These are phyloP conservation scores for Oryza meridionalis DNA, from an alignment of 176 grass and related monocot species.

Conservation along the genomic window DNA sequence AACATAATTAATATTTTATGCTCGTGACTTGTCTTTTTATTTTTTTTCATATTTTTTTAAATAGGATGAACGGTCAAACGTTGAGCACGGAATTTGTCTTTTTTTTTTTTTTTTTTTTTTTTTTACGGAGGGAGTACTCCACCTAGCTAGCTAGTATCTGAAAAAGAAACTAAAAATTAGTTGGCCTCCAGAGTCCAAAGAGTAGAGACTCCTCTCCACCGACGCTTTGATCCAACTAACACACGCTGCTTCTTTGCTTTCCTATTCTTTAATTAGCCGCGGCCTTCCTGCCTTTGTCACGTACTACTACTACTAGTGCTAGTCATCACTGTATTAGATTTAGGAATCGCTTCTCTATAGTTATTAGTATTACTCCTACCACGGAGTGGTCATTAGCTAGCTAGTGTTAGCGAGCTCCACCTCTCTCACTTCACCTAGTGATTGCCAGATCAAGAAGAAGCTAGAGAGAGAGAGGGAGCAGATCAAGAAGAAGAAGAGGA, in stretches of 20 bases:
- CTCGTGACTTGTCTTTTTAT: no score
- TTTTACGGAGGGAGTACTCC: no score
- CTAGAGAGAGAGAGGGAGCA: neutral
- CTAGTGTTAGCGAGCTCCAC: neutral
- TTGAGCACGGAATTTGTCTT: no score
- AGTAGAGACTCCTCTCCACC: constrained; percentile 19
- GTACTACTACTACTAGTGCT: neutral
- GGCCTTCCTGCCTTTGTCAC: neutral
- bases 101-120: no score
- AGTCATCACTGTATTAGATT: neutral
- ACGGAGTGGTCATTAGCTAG: neutral
- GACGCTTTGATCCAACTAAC: constrained; percentile 38
- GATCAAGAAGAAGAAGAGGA: neutral
- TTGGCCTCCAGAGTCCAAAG: neutral
- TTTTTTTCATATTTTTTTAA: no score
- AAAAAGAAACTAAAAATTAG: neutral
- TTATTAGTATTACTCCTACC: neutral
- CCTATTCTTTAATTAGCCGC: neutral
- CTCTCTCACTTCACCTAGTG: no score
- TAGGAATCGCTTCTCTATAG: neutral
- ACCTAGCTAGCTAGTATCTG: no score
- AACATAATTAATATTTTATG: no score
- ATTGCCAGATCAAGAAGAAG: neutral
- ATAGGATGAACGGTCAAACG: no score
- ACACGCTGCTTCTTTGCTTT: neutral